Evolutionary conservation across 2,329 filamentous ascomycete genomes (phyloP).

Genomic region (Whalleya microplaca): DNA sequence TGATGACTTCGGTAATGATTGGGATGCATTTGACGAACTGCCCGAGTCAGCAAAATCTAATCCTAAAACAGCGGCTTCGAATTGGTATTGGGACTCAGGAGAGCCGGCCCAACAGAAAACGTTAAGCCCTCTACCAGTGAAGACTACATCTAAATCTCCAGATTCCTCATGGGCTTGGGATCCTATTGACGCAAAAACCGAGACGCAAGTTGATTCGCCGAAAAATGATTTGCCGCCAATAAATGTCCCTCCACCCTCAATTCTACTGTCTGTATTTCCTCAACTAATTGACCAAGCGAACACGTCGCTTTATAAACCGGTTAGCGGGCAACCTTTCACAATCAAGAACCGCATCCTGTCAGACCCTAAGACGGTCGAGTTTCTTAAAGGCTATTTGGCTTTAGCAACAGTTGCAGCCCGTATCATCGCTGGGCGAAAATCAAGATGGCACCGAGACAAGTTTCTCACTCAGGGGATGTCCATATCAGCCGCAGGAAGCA

Average conservation of each 20-base stretch:
- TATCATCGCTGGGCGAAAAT: constrained; percentile 80
- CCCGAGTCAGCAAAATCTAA: constrained; percentile 30
- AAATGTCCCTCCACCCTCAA: constrained; percentile 86
- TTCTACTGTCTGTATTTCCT: constrained; percentile 78
- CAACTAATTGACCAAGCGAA: constrained; percentile 69
- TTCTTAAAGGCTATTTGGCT: constrained; percentile 66
- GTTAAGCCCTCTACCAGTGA: constrained; percentile 5
- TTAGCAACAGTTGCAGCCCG: constrained; percentile 72
- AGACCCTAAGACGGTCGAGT: constrained; percentile 63
- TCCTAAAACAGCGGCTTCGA: constrained; percentile 26
- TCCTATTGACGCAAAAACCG: constrained; percentile 40
- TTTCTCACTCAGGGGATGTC: constrained; percentile 86
- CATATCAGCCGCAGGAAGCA: constrained; percentile 75
- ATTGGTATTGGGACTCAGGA: constrained; percentile 35
- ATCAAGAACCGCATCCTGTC: constrained; percentile 67
- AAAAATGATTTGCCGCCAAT: constrained; percentile 65
- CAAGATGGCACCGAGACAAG: constrained; percentile 89
- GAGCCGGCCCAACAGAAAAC: constrained; percentile 20
- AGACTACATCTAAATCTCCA: constrained; percentile 3
- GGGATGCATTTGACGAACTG: constrained; percentile 56
- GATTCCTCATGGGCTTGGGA: constrained; percentile 55
- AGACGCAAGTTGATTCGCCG: constrained; percentile 25
- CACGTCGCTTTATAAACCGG: constrained; percentile 65
- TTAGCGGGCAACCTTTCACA: constrained; percentile 60
- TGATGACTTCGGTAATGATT: constrained; percentile 48